Evolutionary conservation across 495 filamentous ascomycete genomes (phyloP), one percentile per base, ranked within the genome.

Genomic region (Daldinia childiae): DNA sequence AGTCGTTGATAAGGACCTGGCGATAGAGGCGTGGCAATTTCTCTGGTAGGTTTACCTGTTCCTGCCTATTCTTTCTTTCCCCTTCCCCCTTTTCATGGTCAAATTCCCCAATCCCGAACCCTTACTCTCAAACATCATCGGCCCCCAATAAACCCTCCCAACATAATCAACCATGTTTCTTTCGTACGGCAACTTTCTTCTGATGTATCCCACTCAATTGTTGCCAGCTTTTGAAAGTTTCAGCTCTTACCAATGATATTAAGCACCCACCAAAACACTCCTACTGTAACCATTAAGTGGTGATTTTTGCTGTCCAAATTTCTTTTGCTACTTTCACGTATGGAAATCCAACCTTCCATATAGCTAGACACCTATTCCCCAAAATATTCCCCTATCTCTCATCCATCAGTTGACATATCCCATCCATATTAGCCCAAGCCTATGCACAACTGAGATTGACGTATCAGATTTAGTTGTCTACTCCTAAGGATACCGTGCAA

Each of bases 401-500:
- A 8, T 45, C 41, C 8, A 45, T 45, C n/a, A 9, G 6, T 45
- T 21, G 1, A 6, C 15, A n/a, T 41, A 41, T 41, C 39, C n/a
- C 9, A 15, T 4, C 6, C 39, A 17, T 17, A 41, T 6, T 6
- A 41, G n/a, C 39, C 6, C 7, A 15, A 48, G 3, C 43, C 19
- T 14, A 17, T n/a, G 15, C 14, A 17, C 38, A 6, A 41, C 17
- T 17, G 7, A 41, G 2, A 6, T 41, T 41, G 38, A 0, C 3
- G 19, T 48, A 24, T 12, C 12, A 24, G 19, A 17, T 12, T 12
- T 21, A 17, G 19, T 12, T 24, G 6, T 39, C n/a, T 52, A 66
- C 14, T 50, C 21, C 27, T 17, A 61, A 24, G 7, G 52, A 72
- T 67, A 54, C 15, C 58, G 12, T 63, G 48, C 54, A 32, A 59